A percentile compares a stretch with the other conserved stretches of the same genome.
Evolutionary conservation across 225 moss, liverwort and hornwort species (phyloP).

Genomic region (Lunularia cruciata): DNA sequence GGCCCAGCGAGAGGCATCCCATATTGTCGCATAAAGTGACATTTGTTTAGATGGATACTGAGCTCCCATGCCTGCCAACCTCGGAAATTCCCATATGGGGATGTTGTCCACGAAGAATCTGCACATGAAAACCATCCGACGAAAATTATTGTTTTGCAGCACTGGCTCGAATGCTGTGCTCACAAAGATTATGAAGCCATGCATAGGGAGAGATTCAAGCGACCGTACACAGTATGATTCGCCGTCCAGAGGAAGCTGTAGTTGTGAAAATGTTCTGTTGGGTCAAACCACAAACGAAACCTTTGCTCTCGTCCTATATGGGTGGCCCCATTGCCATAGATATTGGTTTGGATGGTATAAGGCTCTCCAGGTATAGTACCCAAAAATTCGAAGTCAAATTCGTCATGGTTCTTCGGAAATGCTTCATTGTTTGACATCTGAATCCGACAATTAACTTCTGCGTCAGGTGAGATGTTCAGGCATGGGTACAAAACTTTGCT

Average conservation of each 20-base stretch:
- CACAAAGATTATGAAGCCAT: too few species aligned
- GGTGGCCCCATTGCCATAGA: slow-evolving; percentile 76
- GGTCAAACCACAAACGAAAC: slow-evolving; percentile 94
- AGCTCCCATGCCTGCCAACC: slow-evolving; percentile 46
- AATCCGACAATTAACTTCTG: background rate
- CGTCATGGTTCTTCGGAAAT: slow-evolving; percentile 71
- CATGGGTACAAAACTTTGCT: too few species aligned
- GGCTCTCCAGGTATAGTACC: slow-evolving; percentile 76
- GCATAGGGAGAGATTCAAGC: too few species aligned
- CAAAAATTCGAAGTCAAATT: slow-evolving; percentile 90
- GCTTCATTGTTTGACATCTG: slow-evolving; percentile 83
- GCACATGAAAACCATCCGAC: slow-evolving; percentile 3
- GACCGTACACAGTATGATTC: slow-evolving; percentile 78
- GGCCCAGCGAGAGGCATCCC: slow-evolving; percentile 97
- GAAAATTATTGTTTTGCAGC: background rate
- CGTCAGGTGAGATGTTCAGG: background rate
- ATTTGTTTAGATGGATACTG: slow-evolving; percentile 81
- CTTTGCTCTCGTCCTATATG: slow-evolving; percentile 82
- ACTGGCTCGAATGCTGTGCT: background rate
- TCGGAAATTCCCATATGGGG: slow-evolving; percentile 74
- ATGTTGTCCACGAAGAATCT: slow-evolving; percentile 89
- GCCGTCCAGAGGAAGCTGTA: slow-evolving; percentile 89
- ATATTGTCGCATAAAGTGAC: slow-evolving; percentile 82
- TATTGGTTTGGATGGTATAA: slow-evolving; percentile 85
- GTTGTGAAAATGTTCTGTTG: slow-evolving; percentile 73